Conservation (phyloP, 2,329 filamentous ascomycete genomes). For the Clarireedia paspali region DNA sequence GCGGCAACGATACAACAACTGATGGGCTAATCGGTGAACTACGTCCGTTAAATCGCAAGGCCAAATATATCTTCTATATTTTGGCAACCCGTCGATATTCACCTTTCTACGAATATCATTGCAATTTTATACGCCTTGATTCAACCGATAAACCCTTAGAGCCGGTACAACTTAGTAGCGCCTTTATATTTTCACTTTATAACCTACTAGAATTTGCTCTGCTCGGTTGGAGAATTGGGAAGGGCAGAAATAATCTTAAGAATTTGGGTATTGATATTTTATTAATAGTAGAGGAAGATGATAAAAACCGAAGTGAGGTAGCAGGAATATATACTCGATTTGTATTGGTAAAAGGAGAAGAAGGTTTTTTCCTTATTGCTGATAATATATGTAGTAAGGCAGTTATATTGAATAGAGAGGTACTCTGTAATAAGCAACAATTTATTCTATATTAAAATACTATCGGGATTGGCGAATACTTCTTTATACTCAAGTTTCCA, state of each 20-base stretch:
- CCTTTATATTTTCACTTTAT: not conserved
- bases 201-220: not conserved
- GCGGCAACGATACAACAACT: not conserved
- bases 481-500: conserved; percentile 16
- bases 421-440: conserved; percentile 12
- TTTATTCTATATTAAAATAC: conserved; percentile 17
- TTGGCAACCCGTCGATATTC: not conserved
- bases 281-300: conserved; percentile 2
- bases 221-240: conserved; percentile 19
- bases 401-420: conserved; percentile 18
- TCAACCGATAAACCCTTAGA: not conserved
- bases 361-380: conserved; percentile 17
- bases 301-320: conserved; percentile 12
- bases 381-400: conserved; percentile 11
- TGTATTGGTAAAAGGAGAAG: conserved; percentile 15
- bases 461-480: conserved; percentile 16
- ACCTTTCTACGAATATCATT: not conserved
- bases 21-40: not conserved
- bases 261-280: conserved; percentile 17
- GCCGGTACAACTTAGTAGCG: not conserved
- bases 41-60: not conserved
- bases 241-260: conserved; percentile 10
- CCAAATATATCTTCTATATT: not conserved
- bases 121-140: not conserved
- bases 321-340: conserved; percentile 17